phyloP scores from a whole-genome alignment of 2,329 filamentous ascomycete species.

The Colletotrichum incanum region DNA sequence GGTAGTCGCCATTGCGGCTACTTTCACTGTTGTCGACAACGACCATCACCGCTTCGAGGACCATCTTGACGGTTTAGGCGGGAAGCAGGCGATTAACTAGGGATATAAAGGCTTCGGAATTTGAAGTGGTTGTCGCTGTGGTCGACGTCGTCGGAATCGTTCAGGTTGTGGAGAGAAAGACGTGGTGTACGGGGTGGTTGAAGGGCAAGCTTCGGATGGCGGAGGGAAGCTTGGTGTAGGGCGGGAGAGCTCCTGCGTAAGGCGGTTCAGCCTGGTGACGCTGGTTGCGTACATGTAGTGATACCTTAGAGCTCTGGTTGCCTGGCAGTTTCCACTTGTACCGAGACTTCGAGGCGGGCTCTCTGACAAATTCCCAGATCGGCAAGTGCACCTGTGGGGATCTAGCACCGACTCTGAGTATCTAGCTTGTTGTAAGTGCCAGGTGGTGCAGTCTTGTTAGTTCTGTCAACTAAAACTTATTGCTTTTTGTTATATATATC shows the following conservation, averaged over 20 bases:
- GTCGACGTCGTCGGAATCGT: not conserved
- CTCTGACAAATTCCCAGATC: not conserved
- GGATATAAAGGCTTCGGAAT: not conserved
- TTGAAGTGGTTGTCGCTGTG: not conserved
- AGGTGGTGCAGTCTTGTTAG: not conserved
- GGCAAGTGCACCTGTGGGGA: constrained; percentile 5
- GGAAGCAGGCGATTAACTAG: constrained; percentile 5
- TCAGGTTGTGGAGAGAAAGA: not conserved
- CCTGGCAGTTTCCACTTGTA: not conserved
- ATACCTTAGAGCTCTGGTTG: not conserved
- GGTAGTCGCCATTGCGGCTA: constrained; percentile 94
- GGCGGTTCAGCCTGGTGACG: constrained; percentile 62
- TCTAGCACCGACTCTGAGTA: not conserved
- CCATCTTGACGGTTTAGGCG: constrained; percentile 79
- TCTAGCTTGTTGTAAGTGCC: no score
- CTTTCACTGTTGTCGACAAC: constrained; percentile 99
- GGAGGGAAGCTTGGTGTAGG: constrained; percentile 46
- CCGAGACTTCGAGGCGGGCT: not conserved
- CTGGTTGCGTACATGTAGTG: constrained; percentile 35
- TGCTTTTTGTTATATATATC: not conserved
- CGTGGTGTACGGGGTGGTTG: constrained; percentile 30
- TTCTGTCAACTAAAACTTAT: not conserved
- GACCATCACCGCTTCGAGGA: constrained; percentile 99
- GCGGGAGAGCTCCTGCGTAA: constrained; percentile 54
- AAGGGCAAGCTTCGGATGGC: constrained; percentile 42